These are phyloP conservation scores for Flaveria ramosissima DNA, from an alignment of 129 eudicot genomes.

Conservation along the genomic window DNA sequence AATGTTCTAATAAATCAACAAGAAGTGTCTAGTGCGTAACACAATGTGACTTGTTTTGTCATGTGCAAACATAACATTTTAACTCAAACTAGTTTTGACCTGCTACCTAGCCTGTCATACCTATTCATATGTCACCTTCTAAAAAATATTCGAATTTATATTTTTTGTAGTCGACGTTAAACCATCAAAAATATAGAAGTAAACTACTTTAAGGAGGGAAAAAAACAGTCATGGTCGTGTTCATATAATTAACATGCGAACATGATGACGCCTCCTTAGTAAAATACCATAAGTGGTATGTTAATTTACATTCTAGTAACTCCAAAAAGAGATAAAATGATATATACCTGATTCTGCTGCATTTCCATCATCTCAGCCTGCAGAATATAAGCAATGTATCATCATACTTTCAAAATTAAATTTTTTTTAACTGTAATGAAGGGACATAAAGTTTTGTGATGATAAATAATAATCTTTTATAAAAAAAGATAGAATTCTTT, in stretches of 20 bases:
- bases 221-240: too few species aligned
- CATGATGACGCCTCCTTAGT: too few species aligned
- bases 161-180: too few species aligned
- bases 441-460: background rate
- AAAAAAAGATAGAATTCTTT: background rate
- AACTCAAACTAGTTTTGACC: background rate
- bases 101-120: background rate
- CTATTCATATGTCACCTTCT: background rate
- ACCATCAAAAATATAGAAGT: too few species aligned
- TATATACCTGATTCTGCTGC: conserved; percentile 86
- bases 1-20: background rate
- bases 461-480: background rate
- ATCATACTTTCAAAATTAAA: background rate
- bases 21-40: background rate
- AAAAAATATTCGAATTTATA: background rate
- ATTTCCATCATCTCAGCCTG: conserved; percentile 76
- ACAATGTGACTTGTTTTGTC: background rate
- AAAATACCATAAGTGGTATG: too few species aligned
- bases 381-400: conserved; percentile 6
- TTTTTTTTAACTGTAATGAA: background rate
- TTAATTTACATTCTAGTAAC: too few species aligned
- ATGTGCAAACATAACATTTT: background rate
- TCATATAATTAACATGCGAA: too few species aligned
- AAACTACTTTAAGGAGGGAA: too few species aligned
- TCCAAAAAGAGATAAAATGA: too few species aligned